A percentile compares a stretch with the other conserved stretches of the same genome.
These are phyloP conservation scores for Penicillium atrosanguineum DNA, from an alignment of 495 filamentous ascomycete species.

Conservation along the genomic window DNA sequence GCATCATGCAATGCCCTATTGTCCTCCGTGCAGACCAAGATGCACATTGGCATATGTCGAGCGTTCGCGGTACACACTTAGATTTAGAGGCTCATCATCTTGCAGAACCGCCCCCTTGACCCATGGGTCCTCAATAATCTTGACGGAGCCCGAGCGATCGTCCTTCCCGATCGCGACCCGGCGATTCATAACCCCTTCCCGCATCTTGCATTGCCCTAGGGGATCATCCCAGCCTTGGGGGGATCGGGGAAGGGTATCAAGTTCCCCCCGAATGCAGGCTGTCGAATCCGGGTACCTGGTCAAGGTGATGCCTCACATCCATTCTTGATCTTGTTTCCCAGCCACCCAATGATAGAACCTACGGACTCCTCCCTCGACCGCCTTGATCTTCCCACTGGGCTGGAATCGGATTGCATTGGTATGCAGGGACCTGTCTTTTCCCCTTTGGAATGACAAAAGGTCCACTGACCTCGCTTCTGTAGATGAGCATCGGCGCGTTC, in stretches of 20 bases:
- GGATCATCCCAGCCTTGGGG: conserved; percentile 8
- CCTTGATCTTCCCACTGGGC: conserved; percentile 5
- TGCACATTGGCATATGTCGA: not conserved
- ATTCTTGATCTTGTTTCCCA: conserved; percentile 2
- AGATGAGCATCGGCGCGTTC: not conserved
- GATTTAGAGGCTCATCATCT: not conserved
- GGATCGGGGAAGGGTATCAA: conserved; percentile 12
- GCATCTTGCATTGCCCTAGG: conserved; percentile 20
- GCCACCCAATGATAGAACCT: conserved; percentile 3
- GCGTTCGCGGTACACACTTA: not conserved
- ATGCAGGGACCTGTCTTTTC: conserved; percentile 21
- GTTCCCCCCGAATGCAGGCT: conserved; percentile 26
- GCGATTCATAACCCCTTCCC: conserved; percentile 1
- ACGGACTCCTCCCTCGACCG: not conserved
- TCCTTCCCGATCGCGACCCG: conserved; percentile 14
- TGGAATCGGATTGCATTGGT: conserved; percentile 11
- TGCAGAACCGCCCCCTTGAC: conserved; percentile 4
- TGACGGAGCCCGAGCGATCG: conserved; percentile 5
- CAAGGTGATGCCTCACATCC: conserved; percentile 20
- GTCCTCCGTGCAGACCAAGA: not conserved
- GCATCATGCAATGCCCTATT: not conserved
- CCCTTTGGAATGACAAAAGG: conserved; percentile 11
- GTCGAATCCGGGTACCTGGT: conserved; percentile 15
- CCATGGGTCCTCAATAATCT: not conserved
- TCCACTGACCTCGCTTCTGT: not conserved